A percentile compares a stretch with the other conserved stretches of the same genome.
These are phyloP conservation scores for Silene coronaria DNA, from an alignment of 179 eudicot species.

Conservation along the genomic window DNA sequence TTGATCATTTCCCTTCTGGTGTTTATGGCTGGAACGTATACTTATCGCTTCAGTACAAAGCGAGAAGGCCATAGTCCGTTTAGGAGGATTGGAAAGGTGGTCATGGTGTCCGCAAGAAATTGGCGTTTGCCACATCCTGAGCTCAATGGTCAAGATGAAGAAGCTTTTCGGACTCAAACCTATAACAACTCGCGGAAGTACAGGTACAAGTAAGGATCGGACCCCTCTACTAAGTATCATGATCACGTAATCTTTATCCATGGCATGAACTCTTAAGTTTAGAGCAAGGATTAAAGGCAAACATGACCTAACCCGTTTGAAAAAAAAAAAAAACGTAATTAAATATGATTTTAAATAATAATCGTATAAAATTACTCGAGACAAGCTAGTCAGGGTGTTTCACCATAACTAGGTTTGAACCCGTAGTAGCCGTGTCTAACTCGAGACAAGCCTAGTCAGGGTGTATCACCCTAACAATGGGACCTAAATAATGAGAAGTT, in stretches of 20 bases:
- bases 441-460: background rate
- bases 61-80: constrained; percentile 39
- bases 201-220: constrained; percentile 27
- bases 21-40: constrained; percentile 41
- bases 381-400: too few species aligned
- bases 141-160: constrained; percentile 9
- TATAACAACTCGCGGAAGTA: constrained; percentile 23
- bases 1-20: constrained; percentile 41
- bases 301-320: too few species aligned
- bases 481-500: background rate
- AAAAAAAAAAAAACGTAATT: too few species aligned
- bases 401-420: too few species aligned
- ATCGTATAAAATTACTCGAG: too few species aligned
- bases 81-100: constrained; percentile 44
- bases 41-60: constrained; percentile 41
- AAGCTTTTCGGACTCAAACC: constrained; percentile 3
- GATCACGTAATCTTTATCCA: too few species aligned
- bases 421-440: background rate
- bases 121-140: constrained; percentile 29
- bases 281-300: background rate
- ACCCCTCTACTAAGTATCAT: too few species aligned
- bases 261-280: too few species aligned
- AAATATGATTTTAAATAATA: too few species aligned
- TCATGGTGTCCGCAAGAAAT: constrained; percentile 40
- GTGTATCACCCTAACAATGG: too few species aligned